A percentile compares a stretch with the other conserved stretches of the same genome.
These are phyloP conservation scores for Albizia julibrissin DNA, from an alignment of 306 rosid genomes.

Conservation along the genomic window DNA sequence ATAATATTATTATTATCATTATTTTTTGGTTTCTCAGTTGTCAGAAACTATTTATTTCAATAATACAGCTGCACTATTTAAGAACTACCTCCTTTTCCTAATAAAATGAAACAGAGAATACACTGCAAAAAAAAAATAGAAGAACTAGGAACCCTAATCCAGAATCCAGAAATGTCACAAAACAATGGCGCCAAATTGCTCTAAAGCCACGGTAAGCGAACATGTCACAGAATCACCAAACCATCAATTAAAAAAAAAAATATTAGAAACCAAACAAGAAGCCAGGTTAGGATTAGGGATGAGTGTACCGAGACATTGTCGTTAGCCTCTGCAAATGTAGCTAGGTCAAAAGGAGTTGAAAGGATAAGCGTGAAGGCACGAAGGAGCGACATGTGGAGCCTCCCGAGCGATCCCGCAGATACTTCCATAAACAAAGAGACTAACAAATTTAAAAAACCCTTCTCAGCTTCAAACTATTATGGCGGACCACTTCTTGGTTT, in stretches of 20 bases:
- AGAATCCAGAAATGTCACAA: not conserved
- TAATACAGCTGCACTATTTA: not conserved
- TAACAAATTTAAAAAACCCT: not conserved
- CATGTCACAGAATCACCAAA: not conserved
- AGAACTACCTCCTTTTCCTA: not conserved
- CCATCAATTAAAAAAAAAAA: not conserved
- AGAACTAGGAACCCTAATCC: not conserved
- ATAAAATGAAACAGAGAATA: not conserved
- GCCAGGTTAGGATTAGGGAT: not conserved
- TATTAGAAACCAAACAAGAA: not conserved
- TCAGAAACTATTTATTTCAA: not conserved
- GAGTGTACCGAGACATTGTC: constrained; percentile 29
- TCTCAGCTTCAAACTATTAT: not conserved
- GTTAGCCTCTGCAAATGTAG: not conserved
- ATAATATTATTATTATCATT: not conserved
- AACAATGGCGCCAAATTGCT: not conserved
- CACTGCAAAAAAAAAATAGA: not conserved
- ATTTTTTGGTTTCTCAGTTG: not conserved
- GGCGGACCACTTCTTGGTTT: constrained; percentile 26
- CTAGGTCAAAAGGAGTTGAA: constrained; percentile 39
- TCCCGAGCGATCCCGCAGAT: constrained; percentile 27
- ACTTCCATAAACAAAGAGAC: constrained; percentile 21
- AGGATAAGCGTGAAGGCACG: constrained; percentile 38
- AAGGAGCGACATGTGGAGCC: constrained; percentile 71
- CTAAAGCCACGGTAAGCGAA: not conserved